Evolutionary conservation across 495 filamentous ascomycete genomes (phyloP).

Genomic region (Penicillium paxilli): DNA sequence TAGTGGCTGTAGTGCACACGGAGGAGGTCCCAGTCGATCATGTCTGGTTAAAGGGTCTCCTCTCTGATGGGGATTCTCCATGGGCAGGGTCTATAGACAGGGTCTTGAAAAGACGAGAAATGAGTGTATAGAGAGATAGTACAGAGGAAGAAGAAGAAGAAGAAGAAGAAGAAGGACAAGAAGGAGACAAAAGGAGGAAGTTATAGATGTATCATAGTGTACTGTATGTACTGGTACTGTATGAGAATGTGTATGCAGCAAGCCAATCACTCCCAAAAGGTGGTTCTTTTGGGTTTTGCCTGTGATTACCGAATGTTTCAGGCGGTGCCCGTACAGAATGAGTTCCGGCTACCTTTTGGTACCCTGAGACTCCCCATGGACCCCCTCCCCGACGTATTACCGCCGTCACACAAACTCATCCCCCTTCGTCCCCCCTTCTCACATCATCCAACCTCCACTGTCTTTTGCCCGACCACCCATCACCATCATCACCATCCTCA

Average conservation of each 20-base stretch:
- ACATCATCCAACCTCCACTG: slow-evolving; percentile 4
- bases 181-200: not conserved
- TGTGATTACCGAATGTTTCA: slow-evolving; percentile 14
- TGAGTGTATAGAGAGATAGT: no score
- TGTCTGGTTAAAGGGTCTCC: slow-evolving; percentile 11
- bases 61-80: slow-evolving; percentile 4
- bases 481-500: not conserved
- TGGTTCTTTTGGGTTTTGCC: no score
- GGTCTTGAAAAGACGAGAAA: not conserved
- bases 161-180: not conserved
- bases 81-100: slow-evolving; percentile 4
- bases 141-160: not conserved
- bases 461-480: not conserved
- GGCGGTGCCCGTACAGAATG: slow-evolving; percentile 7
- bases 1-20: slow-evolving; percentile 25
- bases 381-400: slow-evolving; percentile 22
- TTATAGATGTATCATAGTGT: no score
- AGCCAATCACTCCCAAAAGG: no score
- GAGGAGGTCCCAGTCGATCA: slow-evolving; percentile 24
- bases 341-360: not conserved
- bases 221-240: not conserved
- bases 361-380: not conserved
- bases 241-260: no score
- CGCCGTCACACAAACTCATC: slow-evolving; percentile 25
- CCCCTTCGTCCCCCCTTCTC: slow-evolving; percentile 19